These are phyloP conservation scores for Penicillium steckii DNA, from an alignment of 495 filamentous ascomycete genomes.

Conservation along the genomic window DNA sequence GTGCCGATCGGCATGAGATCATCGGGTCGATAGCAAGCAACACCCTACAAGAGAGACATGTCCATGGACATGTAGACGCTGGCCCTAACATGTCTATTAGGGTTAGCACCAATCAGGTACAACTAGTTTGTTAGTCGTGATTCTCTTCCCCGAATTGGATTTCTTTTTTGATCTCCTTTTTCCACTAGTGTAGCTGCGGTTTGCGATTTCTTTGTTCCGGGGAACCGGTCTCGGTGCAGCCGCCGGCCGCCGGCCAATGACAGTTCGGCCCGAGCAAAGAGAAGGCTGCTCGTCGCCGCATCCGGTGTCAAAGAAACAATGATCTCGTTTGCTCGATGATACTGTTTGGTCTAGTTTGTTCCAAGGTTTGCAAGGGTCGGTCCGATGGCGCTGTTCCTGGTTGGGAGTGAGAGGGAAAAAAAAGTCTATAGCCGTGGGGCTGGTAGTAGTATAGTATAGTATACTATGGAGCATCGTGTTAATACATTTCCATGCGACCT, in stretches of 20 bases:
- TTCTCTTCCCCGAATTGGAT: neutral
- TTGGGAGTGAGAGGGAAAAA: neutral
- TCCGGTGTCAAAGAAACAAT: slow-evolving; percentile 45
- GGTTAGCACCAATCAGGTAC: too few relatives aligned
- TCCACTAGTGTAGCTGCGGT: slow-evolving; percentile 1
- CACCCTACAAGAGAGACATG: too few relatives aligned
- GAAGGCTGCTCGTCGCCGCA: slow-evolving; percentile 35
- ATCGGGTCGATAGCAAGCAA: neutral
- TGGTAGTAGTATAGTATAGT: neutral
- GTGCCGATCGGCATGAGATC: neutral
- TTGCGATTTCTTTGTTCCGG: slow-evolving; percentile 8
- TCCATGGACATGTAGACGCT: neutral
- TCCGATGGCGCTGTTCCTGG: neutral
- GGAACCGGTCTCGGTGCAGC: slow-evolving; percentile 8
- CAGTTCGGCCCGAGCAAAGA: neutral
- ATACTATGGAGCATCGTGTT: neutral
- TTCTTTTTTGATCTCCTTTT: too few relatives aligned
- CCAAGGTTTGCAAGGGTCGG: too few relatives aligned
- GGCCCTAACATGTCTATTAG: too few relatives aligned
- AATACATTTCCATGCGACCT: neutral
- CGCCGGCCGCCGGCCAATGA: slow-evolving; percentile 7
- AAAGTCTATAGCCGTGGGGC: neutral
- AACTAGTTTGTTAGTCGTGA: neutral
- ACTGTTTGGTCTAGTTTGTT: slow-evolving; percentile 14
- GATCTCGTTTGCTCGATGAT: slow-evolving; percentile 17